Evolutionary conservation across 768 basidiomycete genomes (phyloP).

Genomic region (Omphalotus guepiniiformis): DNA sequence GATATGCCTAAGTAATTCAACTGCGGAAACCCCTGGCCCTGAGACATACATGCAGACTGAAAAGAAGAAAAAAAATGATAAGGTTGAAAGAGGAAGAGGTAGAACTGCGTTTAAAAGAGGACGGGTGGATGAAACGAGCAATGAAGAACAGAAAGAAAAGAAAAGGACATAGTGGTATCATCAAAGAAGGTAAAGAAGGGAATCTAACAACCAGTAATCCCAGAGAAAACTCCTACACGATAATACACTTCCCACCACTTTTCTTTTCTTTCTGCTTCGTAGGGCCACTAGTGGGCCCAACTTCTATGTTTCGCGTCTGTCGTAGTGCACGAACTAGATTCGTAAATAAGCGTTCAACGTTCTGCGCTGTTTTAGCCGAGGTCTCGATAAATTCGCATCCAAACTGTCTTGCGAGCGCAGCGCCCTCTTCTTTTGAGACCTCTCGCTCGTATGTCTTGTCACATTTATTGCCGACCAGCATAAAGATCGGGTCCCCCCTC

Average conservation of each 20-base stretch:
- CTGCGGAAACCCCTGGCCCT: conserved; percentile 3
- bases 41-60: conserved; percentile 14
- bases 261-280: conserved; percentile 43
- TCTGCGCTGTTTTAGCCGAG: conserved; percentile 91
- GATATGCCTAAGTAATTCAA: conserved; percentile 1
- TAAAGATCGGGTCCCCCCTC: conserved; percentile 79
- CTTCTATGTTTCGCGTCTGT: conserved; percentile 58
- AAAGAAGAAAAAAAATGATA: conserved; percentile 21
- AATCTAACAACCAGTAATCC: conserved; percentile 67
- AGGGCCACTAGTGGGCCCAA: conserved; percentile 31
- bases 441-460: conserved; percentile 91
- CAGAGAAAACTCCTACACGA: conserved; percentile 71
- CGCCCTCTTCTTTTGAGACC: conserved; percentile 88
- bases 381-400: conserved; percentile 96
- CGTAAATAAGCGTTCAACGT: conserved; percentile 89
- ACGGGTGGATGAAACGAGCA: conserved; percentile 26
- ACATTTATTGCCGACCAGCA: conserved; percentile 95
- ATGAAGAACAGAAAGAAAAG: conserved; percentile 26
- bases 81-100: conserved; percentile 7
- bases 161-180: conserved; percentile 67
- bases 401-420: conserved; percentile 72
- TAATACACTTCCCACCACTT: conserved; percentile 53
- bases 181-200: conserved; percentile 70
- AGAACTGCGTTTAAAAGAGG: conserved; percentile 12
- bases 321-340: conserved; percentile 82